These are phyloP conservation scores for Apiotrichum veenhuisii DNA, from an alignment of 1,284 basidiomycete species.

Conservation along the genomic window DNA sequence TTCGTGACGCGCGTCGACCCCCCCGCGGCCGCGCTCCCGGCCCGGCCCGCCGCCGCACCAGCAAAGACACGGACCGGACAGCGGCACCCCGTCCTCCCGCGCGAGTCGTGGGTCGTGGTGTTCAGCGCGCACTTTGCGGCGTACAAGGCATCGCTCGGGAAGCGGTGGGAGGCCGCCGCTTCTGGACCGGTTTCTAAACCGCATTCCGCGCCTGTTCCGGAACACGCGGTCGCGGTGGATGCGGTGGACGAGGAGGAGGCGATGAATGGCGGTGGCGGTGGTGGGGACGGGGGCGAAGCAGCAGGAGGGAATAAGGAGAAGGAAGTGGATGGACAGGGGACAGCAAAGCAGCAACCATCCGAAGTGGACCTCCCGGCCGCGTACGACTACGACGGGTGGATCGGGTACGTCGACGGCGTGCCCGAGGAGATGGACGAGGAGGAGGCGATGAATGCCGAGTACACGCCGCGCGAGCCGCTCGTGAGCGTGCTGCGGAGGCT, in stretches of 20 bases:
- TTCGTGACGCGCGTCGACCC: conserved; percentile 27
- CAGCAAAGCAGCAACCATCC: no score
- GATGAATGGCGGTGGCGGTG: conserved; percentile 13
- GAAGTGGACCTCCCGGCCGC: not conserved
- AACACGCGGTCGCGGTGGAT: conserved; percentile 8
- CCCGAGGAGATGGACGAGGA: conserved; percentile 18
- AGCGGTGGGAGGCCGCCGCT: not conserved
- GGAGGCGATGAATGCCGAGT: conserved; percentile 12
- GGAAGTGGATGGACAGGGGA: no score
- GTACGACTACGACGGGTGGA: conserved; percentile 9
- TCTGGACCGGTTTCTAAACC: no score
- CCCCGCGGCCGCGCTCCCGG: not conserved
- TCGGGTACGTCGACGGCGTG: conserved; percentile 8
- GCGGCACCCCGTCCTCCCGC: conserved; percentile 27
- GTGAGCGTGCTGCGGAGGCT: conserved; percentile 27
- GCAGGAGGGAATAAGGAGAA: no score
- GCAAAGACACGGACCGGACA: not conserved
- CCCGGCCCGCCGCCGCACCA: not conserved
- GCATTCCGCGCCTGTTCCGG: no score
- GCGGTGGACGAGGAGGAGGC: conserved; percentile 24
- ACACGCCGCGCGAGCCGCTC: conserved; percentile 29
- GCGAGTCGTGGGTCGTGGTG: conserved; percentile 30
- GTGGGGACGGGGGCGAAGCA: no score
- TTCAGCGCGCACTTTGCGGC: conserved; percentile 33
- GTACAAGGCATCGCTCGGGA: conserved; percentile 12